Base-by-base conservation (phyloP, 1,139 yeast species). In the Blastobotrys capitulatus region DNA sequence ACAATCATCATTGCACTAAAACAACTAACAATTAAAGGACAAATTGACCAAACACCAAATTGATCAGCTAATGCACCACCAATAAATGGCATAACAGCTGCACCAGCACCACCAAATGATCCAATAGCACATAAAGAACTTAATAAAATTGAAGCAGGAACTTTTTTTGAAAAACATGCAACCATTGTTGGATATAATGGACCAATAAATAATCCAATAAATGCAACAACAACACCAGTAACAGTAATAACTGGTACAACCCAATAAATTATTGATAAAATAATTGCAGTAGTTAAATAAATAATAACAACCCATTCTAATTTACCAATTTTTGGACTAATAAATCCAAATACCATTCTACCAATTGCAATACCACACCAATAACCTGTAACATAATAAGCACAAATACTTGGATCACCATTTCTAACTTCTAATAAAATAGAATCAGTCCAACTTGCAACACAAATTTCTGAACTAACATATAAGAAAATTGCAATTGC, bases 121-220 rank as follows among this genome's bases (percentile, higher is more conserved):
- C 89, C 80, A 19, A 83, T 78, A 44, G 84, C 72, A 0, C 95
- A 90, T 8, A 86, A 74, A 0, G 88, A 90, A 10, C 79, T 69
- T 8, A 85, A 76, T 50, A 84, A 86, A 50, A 75, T 67, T 41
- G 73, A 73, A 20, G 70, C 66, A 0, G 94, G 94, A 41, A 86
- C 63, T 1, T 79, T 68, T 43, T 79, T 78, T 41, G 83, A 66
- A 4, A 86, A 72, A 6, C 83, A 73, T 15, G 83, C 78, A 49
- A 84, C 78, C 1, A 84, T 78, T 9, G 90, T 81, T 1, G 94
- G 89, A 65, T 83, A 86, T 8, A 85, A 70, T 1, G 95, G 95
- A 0, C 95, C 95, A 29, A 83, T 80, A 53, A 79, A 78, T 29
- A 79, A 69, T 0, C 94, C 95, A 34, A 80, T 69, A 8, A 76